A percentile compares a stretch with the other conserved stretches of the same genome.
Evolutionary conservation across 2,329 filamentous ascomycete species (phyloP).

Genomic region (Diplocarpon rosae): DNA sequence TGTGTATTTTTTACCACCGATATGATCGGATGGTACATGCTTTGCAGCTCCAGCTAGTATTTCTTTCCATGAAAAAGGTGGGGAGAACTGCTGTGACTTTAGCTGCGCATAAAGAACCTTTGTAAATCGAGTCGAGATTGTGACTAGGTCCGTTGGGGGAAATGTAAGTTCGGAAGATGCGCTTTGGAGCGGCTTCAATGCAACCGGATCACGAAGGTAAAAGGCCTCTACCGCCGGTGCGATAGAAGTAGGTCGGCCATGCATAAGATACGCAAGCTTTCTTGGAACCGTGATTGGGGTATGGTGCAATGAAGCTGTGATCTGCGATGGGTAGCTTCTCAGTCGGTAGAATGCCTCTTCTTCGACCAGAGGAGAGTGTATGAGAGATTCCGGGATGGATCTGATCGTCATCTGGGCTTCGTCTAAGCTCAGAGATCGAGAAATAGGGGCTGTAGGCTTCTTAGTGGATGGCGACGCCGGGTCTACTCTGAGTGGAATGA

Average conservation of each 20-base stretch:
- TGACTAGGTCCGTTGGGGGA: conserved; percentile 67
- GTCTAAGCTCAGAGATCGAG: conserved; percentile 44
- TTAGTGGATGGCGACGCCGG: conserved; percentile 27
- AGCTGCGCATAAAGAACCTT: conserved; percentile 86
- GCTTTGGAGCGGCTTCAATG: conserved; percentile 56
- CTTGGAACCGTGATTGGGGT: conserved; percentile 66
- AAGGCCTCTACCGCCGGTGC: conserved; percentile 83
- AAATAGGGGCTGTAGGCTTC: conserved; percentile 29
- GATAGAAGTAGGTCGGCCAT: conserved; percentile 63
- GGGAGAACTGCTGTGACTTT: conserved; percentile 70
- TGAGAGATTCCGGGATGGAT: conserved; percentile 43
- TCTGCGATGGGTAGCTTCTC: conserved; percentile 69
- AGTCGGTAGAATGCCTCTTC: conserved; percentile 85
- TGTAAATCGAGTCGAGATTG: conserved; percentile 70
- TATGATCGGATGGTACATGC: conserved; percentile 21
- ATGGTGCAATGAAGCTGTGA: conserved; percentile 65
- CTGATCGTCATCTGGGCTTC: conserved; percentile 55
- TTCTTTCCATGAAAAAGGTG: conserved; percentile 42
- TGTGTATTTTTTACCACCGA: conserved; percentile 8
- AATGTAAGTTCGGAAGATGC: conserved; percentile 49
- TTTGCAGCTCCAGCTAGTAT: conserved; percentile 27
- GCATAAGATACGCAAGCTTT: conserved; percentile 69
- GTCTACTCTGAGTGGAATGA: conserved; percentile 50
- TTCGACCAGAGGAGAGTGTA: conserved; percentile 67
- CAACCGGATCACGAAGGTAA: conserved; percentile 76